Base-by-base conservation (phyloP, 2,329 filamentous ascomycete genomes). In the Cercospora canescens region DNA sequence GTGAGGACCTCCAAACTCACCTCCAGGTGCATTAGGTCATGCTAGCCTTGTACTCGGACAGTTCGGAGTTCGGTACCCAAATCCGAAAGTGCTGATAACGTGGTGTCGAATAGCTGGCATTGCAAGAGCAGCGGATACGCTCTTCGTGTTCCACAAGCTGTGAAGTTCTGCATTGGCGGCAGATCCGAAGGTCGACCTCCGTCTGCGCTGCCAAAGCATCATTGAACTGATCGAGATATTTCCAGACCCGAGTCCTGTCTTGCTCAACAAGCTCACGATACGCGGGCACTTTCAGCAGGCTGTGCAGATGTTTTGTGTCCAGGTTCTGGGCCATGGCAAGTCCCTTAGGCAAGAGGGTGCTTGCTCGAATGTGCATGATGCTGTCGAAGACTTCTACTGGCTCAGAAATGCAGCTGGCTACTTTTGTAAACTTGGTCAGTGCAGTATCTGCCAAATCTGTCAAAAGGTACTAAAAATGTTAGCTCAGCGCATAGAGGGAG, bases 151-250 rank as follows among this genome's bases (percentile, higher is more conserved):
- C n/a, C n/a, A n/a, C 24, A 12, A 50, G 45, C 45, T 50, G n/a
- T 11, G 24, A 8, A 8, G 4, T 12, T 8, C 1, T 5, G 24
- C 45, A 50, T 26, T 50, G 12, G n/a, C 6, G 45, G 18, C 45
- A 50, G 24, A 50, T 26, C 11, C 4, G 3, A 11, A 50, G n/a
- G 24, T 50, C 18, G 45, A 8, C 48, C 48, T 4, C 24, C 11
- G 2, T 4, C 48, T 54, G 48, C 6, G 24, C 28, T 9, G 12
- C 18, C 26, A 59, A 9, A 7, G 39, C 18, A 16, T 57, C 52
- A 11, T 28, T 28, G 50, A 63, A 57, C 24, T 57, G 26, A 37
- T 63, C 61, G 50, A 63, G 50, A 21, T 57, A 48, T 16, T 50
- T 57, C 61, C 50, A 63, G 11, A 63, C 55, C 8, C 28, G 12